Conservation (phyloP, 2,329 filamentous ascomycete species). For the Diaporthe sp. region DNA sequence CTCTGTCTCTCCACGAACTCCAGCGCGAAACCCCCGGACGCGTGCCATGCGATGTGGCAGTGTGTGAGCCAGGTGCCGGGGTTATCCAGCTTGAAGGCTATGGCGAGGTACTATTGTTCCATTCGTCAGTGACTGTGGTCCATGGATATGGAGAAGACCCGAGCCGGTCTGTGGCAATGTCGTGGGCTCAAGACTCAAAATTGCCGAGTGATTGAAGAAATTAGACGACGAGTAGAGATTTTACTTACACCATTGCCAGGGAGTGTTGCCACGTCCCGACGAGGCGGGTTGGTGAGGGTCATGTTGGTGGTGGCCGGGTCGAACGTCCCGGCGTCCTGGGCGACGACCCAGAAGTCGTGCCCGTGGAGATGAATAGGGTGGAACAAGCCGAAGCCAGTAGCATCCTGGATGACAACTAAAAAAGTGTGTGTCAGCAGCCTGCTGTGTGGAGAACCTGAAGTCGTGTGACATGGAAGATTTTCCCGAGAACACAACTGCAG, state of each 20-base stretch:
- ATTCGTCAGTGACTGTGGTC: slow-evolving; percentile 38
- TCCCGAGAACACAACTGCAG: too few species aligned
- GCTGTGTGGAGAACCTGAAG: too few species aligned
- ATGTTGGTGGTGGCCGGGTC: slow-evolving; percentile 41
- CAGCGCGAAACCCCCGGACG: slow-evolving; percentile 52
- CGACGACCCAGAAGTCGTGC: slow-evolving; percentile 63
- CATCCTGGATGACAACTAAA: slow-evolving; percentile 47
- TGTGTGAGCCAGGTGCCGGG: slow-evolving; percentile 51
- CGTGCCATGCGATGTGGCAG: slow-evolving; percentile 52
- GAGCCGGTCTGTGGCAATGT: background rate
- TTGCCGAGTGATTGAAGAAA: too few species aligned
- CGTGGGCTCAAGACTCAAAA: too few species aligned
- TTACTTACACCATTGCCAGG: slow-evolving; percentile 42
- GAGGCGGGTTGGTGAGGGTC: slow-evolving; percentile 52
- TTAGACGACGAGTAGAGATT: too few species aligned
- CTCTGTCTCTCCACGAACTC: slow-evolving; percentile 52
- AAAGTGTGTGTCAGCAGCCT: too few species aligned
- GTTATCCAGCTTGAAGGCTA: slow-evolving; percentile 54
- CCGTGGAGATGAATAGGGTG: slow-evolving; percentile 67
- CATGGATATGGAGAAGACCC: background rate
- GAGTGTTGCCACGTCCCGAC: slow-evolving; percentile 55
- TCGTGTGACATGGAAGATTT: too few species aligned
- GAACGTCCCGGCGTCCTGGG: slow-evolving; percentile 47
- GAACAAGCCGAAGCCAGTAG: slow-evolving; percentile 45
- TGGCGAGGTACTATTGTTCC: slow-evolving; percentile 46